phyloP scores from a whole-genome alignment of 371 early-diverging fungal species.

The Apophysomyces ossiformis region DNA sequence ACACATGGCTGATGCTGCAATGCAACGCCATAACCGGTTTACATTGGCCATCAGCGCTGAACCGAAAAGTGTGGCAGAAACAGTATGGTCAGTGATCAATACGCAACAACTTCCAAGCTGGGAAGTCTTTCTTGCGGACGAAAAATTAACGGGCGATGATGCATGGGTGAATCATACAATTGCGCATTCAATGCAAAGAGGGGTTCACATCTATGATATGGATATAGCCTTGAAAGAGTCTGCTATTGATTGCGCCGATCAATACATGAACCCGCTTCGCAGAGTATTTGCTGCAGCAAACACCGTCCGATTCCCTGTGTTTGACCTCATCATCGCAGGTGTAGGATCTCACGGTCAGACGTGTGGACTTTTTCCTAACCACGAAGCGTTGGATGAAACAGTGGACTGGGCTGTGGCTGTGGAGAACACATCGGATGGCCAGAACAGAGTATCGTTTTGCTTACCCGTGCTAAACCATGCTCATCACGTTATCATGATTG shows the following conservation, averaged over 20 bases:
- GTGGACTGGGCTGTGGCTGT: slow-evolving; percentile 14
- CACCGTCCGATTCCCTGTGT: slow-evolving; percentile 54
- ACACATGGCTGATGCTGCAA: not conserved
- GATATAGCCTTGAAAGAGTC: not conserved
- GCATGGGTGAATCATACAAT: not conserved
- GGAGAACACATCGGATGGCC: slow-evolving; percentile 8
- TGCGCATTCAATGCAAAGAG: not conserved
- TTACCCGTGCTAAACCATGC: slow-evolving; percentile 17
- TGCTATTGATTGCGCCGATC: slow-evolving; percentile 12
- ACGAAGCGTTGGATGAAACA: slow-evolving; percentile 11
- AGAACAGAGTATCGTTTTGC: slow-evolving; percentile 13
- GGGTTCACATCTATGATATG: not conserved
- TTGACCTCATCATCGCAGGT: slow-evolving; percentile 91
- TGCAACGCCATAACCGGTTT: not conserved
- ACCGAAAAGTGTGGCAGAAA: not conserved
- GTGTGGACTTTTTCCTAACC: slow-evolving; percentile 13
- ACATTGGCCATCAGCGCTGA: not conserved
- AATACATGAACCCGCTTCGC: slow-evolving; percentile 45
- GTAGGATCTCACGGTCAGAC: slow-evolving; percentile 47
- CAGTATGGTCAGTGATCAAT: not conserved
- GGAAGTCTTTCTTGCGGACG: not conserved
- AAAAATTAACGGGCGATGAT: not conserved
- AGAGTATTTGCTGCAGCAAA: slow-evolving; percentile 60
- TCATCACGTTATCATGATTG: slow-evolving; percentile 7
- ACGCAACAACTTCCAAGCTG: not conserved